phyloP scores from a whole-genome alignment of 2,329 filamentous ascomycete species.

The Fusarium pseudograminearum region DNA sequence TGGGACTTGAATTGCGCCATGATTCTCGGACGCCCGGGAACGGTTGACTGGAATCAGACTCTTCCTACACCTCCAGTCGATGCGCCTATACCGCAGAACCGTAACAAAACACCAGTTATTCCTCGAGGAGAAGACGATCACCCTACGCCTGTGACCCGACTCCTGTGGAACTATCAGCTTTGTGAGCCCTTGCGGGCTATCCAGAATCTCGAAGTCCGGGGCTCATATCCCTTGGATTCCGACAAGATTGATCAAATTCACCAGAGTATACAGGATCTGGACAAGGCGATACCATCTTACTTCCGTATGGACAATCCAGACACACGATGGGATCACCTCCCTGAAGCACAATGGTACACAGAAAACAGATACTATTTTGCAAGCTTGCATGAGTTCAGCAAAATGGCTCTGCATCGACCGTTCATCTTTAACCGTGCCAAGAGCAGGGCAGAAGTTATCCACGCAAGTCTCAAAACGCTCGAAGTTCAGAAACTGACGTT shows the following conservation, averaged over 20 bases:
- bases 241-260: conserved; percentile 67
- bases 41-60: conserved; percentile 62
- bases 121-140: conserved; percentile 63
- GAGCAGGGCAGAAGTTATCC: conserved; percentile 67
- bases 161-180: conserved; percentile 64
- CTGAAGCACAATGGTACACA: conserved; percentile 66
- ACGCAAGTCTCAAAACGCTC: conserved; percentile 67
- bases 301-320: conserved; percentile 69
- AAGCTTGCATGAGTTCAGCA: conserved; percentile 64
- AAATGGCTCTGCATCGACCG: conserved; percentile 71
- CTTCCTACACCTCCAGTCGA: conserved; percentile 66
- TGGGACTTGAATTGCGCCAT: conserved; percentile 66
- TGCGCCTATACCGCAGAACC: conserved; percentile 60
- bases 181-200: conserved; percentile 65
- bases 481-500: conserved; percentile 65
- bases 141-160: conserved; percentile 67
- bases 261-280: conserved; percentile 60
- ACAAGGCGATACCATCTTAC: conserved; percentile 62
- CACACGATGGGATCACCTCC: conserved; percentile 65
- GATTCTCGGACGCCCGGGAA: conserved; percentile 67
- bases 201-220: conserved; percentile 67
- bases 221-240: conserved; percentile 66
- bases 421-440: conserved; percentile 69
- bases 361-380: conserved; percentile 60
- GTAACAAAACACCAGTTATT: conserved; percentile 61